Percentiles rank a stretch among this genome's conserved stretches.
phyloP scores from a whole-genome alignment of 352 stramenopile genomes.

The Saprolegnia parasitica region DNA sequence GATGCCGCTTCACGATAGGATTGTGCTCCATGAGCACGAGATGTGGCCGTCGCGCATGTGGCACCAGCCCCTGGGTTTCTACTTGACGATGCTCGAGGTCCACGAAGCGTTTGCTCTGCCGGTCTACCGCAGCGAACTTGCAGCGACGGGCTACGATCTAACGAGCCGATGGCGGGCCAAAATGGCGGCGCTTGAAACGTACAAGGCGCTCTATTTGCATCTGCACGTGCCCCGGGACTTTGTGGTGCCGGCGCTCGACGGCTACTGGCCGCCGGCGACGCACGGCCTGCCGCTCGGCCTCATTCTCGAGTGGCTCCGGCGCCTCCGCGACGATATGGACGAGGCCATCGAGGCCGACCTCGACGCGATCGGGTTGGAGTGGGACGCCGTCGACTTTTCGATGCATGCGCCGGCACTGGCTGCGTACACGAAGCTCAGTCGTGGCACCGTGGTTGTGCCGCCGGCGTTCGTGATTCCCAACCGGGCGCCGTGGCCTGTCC shows the following conservation, averaged over 20 bases:
- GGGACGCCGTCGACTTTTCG: not conserved
- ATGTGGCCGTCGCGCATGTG: not conserved
- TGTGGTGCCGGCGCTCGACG: not conserved
- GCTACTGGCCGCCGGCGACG: not conserved
- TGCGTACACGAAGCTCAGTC: not conserved
- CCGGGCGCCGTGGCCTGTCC: not conserved
- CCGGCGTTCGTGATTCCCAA: not conserved
- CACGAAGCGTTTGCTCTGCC: not conserved
- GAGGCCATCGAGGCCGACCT: not conserved
- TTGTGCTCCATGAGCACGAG: not conserved
- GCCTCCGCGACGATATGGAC: not conserved
- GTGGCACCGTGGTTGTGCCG: not conserved
- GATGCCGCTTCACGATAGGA: not conserved
- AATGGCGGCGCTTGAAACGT: not conserved
- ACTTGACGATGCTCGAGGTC: not conserved
- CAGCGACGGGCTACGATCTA: not conserved
- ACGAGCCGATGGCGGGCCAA: not conserved
- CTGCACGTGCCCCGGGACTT: not conserved
- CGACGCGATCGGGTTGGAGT: not conserved
- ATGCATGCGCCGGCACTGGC: not conserved
- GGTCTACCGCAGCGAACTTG: not conserved
- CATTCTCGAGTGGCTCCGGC: slow-evolving; percentile 1
- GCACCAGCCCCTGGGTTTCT: not conserved
- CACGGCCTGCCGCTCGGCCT: not conserved
- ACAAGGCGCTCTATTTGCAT: not conserved